These are phyloP conservation scores for Fusarium denticulatum DNA, from an alignment of 2,329 filamentous ascomycete species.

Conservation along the genomic window DNA sequence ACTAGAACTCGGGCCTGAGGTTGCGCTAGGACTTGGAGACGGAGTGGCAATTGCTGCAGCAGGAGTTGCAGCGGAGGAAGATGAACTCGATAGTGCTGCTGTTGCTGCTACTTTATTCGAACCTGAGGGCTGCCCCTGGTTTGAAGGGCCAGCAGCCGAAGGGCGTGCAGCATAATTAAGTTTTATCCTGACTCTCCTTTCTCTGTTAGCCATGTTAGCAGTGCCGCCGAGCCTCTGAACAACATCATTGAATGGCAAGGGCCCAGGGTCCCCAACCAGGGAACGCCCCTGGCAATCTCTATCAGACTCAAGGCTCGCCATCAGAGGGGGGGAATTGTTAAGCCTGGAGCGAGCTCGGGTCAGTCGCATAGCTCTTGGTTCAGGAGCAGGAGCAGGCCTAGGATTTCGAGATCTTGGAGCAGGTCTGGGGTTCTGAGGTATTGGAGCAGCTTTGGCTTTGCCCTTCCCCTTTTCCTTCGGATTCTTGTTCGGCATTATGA, in stretches of 20 bases:
- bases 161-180: not conserved
- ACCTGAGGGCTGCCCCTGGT: not conserved
- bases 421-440: not conserved
- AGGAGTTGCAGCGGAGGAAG: not conserved
- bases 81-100: not conserved
- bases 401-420: not conserved
- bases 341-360: slow-evolving; percentile 39
- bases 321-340: slow-evolving; percentile 33
- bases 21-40: not conserved
- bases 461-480: not conserved
- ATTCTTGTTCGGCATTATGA: slow-evolving; percentile 9
- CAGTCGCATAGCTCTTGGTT: slow-evolving; percentile 14
- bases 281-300: slow-evolving; percentile 4
- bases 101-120: not conserved
- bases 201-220: not conserved
- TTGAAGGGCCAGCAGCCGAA: not conserved
- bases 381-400: not conserved
- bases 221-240: not conserved
- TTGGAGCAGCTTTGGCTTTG: not conserved
- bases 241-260: slow-evolving; percentile 23
- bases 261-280: slow-evolving; percentile 25
- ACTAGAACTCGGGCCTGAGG: not conserved
- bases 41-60: not conserved
- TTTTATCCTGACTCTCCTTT: not conserved
- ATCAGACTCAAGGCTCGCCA: slow-evolving; percentile 34